Base-by-base conservation (phyloP, 1,284 basidiomycete genomes). In the Phylloporus sp. region DNA sequence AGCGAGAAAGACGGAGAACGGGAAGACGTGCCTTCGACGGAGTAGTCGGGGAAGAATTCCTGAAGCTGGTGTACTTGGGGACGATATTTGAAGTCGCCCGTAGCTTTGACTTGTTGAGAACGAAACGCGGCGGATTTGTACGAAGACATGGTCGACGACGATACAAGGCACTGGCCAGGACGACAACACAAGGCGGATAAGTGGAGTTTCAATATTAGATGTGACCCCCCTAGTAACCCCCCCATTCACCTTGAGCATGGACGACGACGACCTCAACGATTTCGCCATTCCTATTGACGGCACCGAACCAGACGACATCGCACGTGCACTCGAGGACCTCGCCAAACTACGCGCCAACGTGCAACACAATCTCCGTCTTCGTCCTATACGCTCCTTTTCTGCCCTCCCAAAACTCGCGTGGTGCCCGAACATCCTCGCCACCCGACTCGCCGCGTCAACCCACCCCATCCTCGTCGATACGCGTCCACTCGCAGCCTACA, bases 391-490 rank as follows among this genome's bases (percentile, higher is more conserved):
- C 54, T 88, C 87, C 26, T 78, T 81, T 46, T 77, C 80, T 39
- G 72, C 80, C 26, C 75, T 85, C 52, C 80, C 82, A 47, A 85
- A 82, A n/a, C n/a, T n/a, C 63, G 64, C 74, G 6, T 78, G 88
- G 67, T 78, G 81, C 24, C 80, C 87, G 22, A 78, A 77, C 39
- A 66, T 79, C 22, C 81, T 91, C 53, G 80, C 84, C 49, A 69
- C 77, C 50, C 85, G 86, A 29, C 81, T 92, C 22, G 76, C 76
- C 54, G 75, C 81, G 28, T 72, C 79, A n/a, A 81, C 75, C 40
- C 84, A 82, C 10, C 91, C 91, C 22, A 79, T 95, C 31, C 77
- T 95, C 63, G 84, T 96, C 73, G 94, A 96, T 78, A 92, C 91
- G 39, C 87, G 94, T 3, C 86, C 91, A 3, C 82, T 88, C 24